Percentiles rank a stretch among this genome's conserved stretches.
Evolutionary conservation across 176 grass and related monocot species (phyloP).

Genomic region (Phragmites australis): DNA sequence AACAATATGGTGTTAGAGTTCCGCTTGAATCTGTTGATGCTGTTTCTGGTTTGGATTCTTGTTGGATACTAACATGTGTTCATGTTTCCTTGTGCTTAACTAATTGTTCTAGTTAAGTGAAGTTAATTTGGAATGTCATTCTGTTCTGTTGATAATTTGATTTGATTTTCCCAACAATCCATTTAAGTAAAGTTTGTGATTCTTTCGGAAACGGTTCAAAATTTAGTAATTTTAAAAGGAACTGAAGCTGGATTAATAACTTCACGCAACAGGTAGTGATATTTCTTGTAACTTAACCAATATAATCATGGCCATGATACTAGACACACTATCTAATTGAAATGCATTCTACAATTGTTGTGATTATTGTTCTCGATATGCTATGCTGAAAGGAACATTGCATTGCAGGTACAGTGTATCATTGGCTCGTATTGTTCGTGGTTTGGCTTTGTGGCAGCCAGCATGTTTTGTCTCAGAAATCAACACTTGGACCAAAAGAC

Average conservation of each 20-base stretch:
- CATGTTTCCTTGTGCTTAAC: neutral
- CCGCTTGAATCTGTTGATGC: neutral
- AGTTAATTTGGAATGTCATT: neutral
- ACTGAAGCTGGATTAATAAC: neutral
- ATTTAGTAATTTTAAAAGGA: neutral
- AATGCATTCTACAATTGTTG: slow-evolving; percentile 1
- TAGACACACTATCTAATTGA: neutral
- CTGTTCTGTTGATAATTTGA: neutral
- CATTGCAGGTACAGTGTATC: slow-evolving; percentile 72
- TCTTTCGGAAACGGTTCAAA: neutral
- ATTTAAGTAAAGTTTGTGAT: neutral
- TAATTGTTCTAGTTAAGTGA: neutral
- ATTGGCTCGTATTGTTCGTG: slow-evolving; percentile 51
- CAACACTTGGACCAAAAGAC: slow-evolving; percentile 62
- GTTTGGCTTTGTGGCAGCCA: slow-evolving; percentile 68
- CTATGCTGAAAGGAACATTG: slow-evolving; percentile 38
- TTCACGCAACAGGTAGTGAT: neutral
- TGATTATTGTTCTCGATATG: slow-evolving; percentile 9
- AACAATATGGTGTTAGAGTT: neutral
- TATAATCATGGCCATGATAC: neutral
- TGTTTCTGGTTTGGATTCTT: neutral
- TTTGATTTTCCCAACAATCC: neutral
- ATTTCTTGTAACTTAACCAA: slow-evolving; percentile 7
- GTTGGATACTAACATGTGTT: neutral
- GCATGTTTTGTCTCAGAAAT: slow-evolving; percentile 62